Conservation (phyloP, 2,329 filamentous ascomycete species). For the Podosphaera fusca region DNA sequence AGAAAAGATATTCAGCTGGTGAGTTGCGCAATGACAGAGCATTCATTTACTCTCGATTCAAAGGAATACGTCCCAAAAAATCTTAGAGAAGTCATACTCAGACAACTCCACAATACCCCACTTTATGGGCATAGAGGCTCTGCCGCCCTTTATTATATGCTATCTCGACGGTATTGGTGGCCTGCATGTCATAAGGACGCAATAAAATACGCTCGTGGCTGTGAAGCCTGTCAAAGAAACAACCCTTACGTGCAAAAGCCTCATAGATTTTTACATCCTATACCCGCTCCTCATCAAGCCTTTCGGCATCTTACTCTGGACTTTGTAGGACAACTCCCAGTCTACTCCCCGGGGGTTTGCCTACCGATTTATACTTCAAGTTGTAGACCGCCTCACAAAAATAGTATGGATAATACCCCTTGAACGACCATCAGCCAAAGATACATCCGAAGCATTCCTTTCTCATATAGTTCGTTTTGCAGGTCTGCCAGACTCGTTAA, state of each 20-base stretch:
- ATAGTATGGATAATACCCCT: background rate
- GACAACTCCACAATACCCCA: background rate
- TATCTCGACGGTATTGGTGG: background rate
- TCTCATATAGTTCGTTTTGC: conserved; percentile 7
- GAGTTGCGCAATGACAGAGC: background rate
- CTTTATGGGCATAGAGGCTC: background rate
- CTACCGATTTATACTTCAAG: background rate
- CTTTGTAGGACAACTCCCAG: background rate
- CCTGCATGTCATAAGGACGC: background rate
- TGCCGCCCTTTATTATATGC: background rate
- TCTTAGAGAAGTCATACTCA: background rate
- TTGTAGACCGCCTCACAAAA: background rate
- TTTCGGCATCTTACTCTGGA: background rate
- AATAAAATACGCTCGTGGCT: background rate
- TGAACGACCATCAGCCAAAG: background rate
- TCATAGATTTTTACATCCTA: background rate
- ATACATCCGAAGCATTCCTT: conserved; percentile 5
- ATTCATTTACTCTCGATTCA: background rate
- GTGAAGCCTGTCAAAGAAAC: background rate
- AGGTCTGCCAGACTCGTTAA: too few relatives aligned
- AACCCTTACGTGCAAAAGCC: background rate
- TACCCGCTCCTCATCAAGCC: background rate
- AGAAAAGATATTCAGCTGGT: background rate
- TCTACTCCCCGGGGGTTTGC: background rate
- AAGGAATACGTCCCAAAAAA: background rate